Evolutionary conservation across 2,329 filamentous ascomycete genomes (phyloP), one percentile per base, ranked within the genome.

Genomic region (Fusarium newnesense): DNA sequence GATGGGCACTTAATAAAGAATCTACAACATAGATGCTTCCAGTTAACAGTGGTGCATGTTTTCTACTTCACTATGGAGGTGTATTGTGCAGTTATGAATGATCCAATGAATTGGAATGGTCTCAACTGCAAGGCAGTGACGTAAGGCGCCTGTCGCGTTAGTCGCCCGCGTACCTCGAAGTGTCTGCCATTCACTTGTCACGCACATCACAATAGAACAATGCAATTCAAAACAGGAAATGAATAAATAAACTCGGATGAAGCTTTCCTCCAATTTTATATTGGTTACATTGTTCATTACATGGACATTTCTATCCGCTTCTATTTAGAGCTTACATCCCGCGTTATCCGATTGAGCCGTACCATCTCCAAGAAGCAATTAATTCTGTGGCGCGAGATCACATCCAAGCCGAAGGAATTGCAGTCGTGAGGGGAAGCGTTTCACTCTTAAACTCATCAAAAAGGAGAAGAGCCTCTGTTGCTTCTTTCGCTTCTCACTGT

Each of bases 281-380:
- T 50, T 15, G 26, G 6, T 11, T 50, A 11, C 9, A 36, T 24
- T 16, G 26, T 47, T 42, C 21, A 18, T n/a, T 19, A 9, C 8
- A 28, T 34, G 32, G 15, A 24, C 24, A 26, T 37, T 67, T 10
- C 15, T 15, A 56, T 50, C 9, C 7, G 28, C n/a, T 37, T 19
- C 40, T 16, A n/a, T 46, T 34, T 21, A 53, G 19, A 44, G 37
- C 34, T 37, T 36, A 46, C 30, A 24, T 19, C 19, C 21, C 50
- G 70, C 59, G 36, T 59, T 54, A 72, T 68, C 36, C 36, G 1
- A 36, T 72, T 72, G 30, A 60, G 52, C 62, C 56, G 71, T 46
- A 37, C 46, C 63, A 28, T 24, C 34, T 32, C 34, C 26, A 69
- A 74, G 67, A 74, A 74, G 71, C 71, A 73, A 74, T 72, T 69